A percentile compares a stretch with the other conserved stretches of the same genome.
phyloP scores from a whole-genome alignment of 331 rosid species.

The Rosa hybrid region DNA sequence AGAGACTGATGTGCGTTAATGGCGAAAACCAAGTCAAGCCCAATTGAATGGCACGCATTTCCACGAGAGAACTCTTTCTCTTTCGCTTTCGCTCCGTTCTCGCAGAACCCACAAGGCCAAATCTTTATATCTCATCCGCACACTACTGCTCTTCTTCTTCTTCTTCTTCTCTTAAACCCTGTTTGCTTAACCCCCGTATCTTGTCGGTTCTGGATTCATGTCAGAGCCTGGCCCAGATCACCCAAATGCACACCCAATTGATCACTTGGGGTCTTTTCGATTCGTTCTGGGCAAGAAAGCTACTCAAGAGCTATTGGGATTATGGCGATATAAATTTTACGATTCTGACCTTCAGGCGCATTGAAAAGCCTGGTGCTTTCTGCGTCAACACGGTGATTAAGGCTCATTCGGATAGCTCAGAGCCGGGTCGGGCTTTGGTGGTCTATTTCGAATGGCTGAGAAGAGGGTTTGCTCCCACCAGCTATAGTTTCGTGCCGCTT shows the following conservation, averaged over 20 bases:
- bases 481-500: conserved; percentile 62
- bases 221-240: conserved; percentile 39
- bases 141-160: conserved; percentile 22
- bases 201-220: conserved; percentile 39
- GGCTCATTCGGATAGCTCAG: conserved; percentile 48
- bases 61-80: conserved; percentile 38
- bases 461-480: conserved; percentile 48
- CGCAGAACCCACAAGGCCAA: conserved; percentile 24
- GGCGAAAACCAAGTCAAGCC: conserved; percentile 40
- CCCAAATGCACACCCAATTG: conserved; percentile 65
- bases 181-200: conserved; percentile 11
- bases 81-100: conserved; percentile 5
- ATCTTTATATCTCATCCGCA: conserved; percentile 11
- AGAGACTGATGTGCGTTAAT: conserved; percentile 45
- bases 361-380: conserved; percentile 42
- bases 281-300: conserved; percentile 58
- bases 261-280: conserved; percentile 41
- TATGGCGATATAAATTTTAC: conserved; percentile 45
- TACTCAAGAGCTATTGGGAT: conserved; percentile 54
- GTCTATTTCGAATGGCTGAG: conserved; percentile 48
- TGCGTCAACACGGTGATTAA: conserved; percentile 58
- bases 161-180: conserved; percentile 6
- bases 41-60: conserved; percentile 59
- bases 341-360: conserved; percentile 38
- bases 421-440: conserved; percentile 38